A percentile compares a stretch with the other conserved stretches of the same genome.
Evolutionary conservation across 306 rosid genomes (phyloP).

Genomic region (Albizia julibrissin): DNA sequence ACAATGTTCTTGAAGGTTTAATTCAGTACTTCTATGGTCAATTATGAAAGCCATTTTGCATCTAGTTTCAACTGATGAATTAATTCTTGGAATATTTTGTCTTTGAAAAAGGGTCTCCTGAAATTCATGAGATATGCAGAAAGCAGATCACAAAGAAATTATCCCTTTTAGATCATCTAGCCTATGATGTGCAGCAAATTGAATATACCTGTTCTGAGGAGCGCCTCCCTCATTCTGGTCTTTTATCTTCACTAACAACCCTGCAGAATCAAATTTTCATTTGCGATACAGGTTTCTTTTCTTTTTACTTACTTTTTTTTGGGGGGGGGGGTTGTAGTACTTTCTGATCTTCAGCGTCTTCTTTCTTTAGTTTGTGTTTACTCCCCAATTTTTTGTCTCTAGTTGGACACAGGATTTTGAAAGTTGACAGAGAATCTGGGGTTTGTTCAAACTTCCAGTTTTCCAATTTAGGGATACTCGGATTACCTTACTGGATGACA

Average conservation of each 20-base stretch:
- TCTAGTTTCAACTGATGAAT: constrained; percentile 17
- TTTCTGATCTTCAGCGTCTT: constrained; percentile 18
- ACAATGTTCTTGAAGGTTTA: constrained; percentile 66
- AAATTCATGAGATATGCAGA: constrained; percentile 61
- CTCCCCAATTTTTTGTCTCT: constrained; percentile 42
- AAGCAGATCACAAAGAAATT: constrained; percentile 54
- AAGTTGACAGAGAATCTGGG: constrained; percentile 55
- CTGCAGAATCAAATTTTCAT: constrained; percentile 62
- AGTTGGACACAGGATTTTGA: constrained; percentile 87
- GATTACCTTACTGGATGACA: constrained; percentile 84
- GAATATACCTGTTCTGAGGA: constrained; percentile 39
- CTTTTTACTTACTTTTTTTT: not conserved
- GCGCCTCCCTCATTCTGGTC: constrained; percentile 57
- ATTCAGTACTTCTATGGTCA: constrained; percentile 24
- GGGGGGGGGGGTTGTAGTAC: not conserved
- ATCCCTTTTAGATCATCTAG: constrained; percentile 58
- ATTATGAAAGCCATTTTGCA: constrained; percentile 19
- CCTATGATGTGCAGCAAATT: constrained; percentile 50
- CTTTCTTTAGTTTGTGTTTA: constrained; percentile 29
- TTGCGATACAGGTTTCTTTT: constrained; percentile 65
- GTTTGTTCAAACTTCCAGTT: constrained; percentile 54
- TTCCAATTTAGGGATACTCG: constrained; percentile 80
- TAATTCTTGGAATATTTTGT: constrained; percentile 33
- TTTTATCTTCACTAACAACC: constrained; percentile 64
- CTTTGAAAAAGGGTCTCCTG: constrained; percentile 52